Evolutionary conservation across 495 filamentous ascomycete species (phyloP), one percentile per base, ranked within the genome.

Genomic region (Aspergillus avenaceus): DNA sequence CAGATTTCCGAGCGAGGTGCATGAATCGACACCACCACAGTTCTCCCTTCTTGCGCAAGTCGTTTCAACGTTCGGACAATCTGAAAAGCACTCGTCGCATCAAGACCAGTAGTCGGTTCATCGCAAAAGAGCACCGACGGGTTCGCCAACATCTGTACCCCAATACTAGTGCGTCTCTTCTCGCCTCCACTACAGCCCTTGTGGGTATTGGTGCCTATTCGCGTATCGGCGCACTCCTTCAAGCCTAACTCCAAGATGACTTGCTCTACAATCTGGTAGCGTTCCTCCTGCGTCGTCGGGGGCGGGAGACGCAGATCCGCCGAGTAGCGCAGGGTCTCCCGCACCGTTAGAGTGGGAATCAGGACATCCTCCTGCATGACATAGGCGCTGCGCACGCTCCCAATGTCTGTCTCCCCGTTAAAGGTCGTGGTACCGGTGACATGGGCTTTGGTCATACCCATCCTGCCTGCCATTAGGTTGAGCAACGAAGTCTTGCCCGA

Each of bases 351-450:
- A 0, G 83, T 83, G 0, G 85, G 82, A 1, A 88, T 70, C 4
- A 89, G 66, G 34, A 87, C 73, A 63, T 90, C 86, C 44, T 89
- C 82, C 57, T 89, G 86, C 82, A 87, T 86, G 13, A 88, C 82
- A 64, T 88, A 89, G 50, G 86, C 82, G 52, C 82, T 82, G 23
- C 81, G 68, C 9, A 83, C 66, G 45, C 61, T 73, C 11, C 74
- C 64, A 14, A 84, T 63, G n/a, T 80, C 85, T 85, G 9, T 66
- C 66, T 49, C 32, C 8, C 46, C 46, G 11, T 49, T 49, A 25
- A 49, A 49, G 11, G 22, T 49, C 28, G 46, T 49, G n/a, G 23
- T 13, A 2, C 46, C 46, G 18, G 46, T 14, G 18, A 75, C 74
- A 13, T 72, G 68, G 2, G 24, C 31, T 34, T 49, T 41, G 34